Percentiles rank a stretch among this genome's conserved stretches.
Conservation (phyloP, 2,329 filamentous ascomycete species). For the Pseudogymnoascus sp. region DNA sequence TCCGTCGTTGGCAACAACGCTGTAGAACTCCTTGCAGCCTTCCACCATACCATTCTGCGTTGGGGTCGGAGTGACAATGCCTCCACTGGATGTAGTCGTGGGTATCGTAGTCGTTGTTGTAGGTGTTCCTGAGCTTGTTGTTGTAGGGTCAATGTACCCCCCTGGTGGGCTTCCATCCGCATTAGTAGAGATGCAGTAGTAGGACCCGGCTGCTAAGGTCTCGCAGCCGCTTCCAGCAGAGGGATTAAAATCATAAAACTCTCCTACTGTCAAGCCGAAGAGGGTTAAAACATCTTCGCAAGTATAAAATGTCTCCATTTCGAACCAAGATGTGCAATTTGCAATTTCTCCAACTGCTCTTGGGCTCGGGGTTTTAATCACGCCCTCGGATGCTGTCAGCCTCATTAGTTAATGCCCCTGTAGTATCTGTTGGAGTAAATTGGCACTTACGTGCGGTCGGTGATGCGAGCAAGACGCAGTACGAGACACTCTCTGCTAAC, state of each 20-base stretch:
- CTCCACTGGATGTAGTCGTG: neutral
- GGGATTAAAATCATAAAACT: neutral
- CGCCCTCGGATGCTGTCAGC: neutral
- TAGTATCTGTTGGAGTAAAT: neutral
- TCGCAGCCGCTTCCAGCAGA: neutral
- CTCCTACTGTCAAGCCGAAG: neutral
- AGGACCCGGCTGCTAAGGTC: neutral
- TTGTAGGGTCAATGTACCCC: neutral
- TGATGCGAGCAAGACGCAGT: neutral
- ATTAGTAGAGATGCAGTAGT: neutral
- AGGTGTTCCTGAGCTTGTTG: neutral
- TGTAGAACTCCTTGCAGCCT: neutral
- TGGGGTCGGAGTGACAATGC: conserved; percentile 13
- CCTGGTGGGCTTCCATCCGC: neutral
- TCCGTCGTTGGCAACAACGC: neutral
- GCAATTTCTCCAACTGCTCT: neutral
- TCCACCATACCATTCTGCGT: conserved; percentile 11
- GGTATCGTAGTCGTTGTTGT: neutral
- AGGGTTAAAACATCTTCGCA: neutral
- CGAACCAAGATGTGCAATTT: neutral
- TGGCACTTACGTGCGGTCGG: neutral
- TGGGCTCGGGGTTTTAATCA: neutral
- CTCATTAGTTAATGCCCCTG: neutral
- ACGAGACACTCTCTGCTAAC: neutral
- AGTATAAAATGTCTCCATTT: neutral